phyloP scores from a whole-genome alignment of 73 alveolate genomes.

The Paramecium tetraurelia region DNA sequence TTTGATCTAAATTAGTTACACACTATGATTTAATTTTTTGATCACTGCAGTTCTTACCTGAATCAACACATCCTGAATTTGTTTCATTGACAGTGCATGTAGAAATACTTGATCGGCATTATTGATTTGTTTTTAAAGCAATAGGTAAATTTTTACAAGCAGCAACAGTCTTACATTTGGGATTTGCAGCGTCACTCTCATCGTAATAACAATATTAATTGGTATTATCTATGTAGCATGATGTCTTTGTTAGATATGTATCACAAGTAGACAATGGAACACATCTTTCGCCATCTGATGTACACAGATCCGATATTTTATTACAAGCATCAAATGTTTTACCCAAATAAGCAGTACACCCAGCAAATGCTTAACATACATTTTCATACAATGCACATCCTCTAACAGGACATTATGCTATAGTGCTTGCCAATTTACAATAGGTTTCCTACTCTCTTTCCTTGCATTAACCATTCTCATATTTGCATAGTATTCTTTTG shows the following conservation, averaged over 20 bases:
- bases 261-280: not conserved
- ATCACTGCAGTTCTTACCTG: constrained; percentile 10
- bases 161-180: not conserved
- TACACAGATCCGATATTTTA: not conserved
- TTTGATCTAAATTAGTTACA: constrained; percentile 7
- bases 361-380: not conserved
- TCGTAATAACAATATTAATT: not conserved
- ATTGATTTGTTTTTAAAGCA: not conserved
- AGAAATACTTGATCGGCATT: not conserved
- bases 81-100: constrained; percentile 10
- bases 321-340: not conserved
- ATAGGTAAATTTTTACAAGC: not conserved
- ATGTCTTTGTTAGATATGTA: not conserved
- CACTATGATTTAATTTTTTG: not conserved
- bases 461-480: not conserved
- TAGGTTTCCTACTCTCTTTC: not conserved
- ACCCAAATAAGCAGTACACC: constrained; percentile 4
- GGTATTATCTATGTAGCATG: not conserved
- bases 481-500: not conserved
- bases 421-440: not conserved
- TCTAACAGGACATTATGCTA: not conserved
- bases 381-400: constrained; percentile 13
- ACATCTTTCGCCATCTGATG: constrained; percentile 22
- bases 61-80: not conserved
- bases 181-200: not conserved